phyloP scores from a whole-genome alignment of 2,329 filamentous ascomycete species.

The Teratosphaeria viscida region DNA sequence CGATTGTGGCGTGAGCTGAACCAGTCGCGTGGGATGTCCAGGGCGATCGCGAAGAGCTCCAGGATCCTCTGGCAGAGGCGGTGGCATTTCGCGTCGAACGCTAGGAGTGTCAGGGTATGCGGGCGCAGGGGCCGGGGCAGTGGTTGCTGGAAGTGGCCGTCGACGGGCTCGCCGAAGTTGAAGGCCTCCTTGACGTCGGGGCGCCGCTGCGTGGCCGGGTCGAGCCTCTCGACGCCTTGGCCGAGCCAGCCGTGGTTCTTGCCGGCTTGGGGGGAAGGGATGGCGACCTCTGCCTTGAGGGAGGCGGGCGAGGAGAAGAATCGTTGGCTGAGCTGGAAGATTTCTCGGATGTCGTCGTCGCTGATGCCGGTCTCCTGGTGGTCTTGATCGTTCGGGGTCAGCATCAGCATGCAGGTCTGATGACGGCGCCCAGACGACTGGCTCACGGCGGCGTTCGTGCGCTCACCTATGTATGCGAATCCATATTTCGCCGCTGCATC shows the following conservation, averaged over 20 bases:
- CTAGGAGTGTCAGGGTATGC: slow-evolving; percentile 50
- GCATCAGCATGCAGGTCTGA: neutral
- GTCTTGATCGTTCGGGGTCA: slow-evolving; percentile 28
- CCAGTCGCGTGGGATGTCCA: slow-evolving; percentile 46
- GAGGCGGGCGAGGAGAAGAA: slow-evolving; percentile 62
- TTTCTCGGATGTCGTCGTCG: slow-evolving; percentile 56
- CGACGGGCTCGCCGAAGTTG: slow-evolving; percentile 73
- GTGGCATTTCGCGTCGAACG: slow-evolving; percentile 63
- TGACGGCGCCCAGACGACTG: neutral
- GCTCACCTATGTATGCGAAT: slow-evolving; percentile 64
- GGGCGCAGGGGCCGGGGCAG: slow-evolving; percentile 55
- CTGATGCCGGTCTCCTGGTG: slow-evolving; percentile 50
- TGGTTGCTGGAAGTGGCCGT: slow-evolving; percentile 63
- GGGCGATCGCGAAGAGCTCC: slow-evolving; percentile 64
- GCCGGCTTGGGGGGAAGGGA: slow-evolving; percentile 48
- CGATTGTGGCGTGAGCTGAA: slow-evolving; percentile 53
- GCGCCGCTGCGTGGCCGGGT: slow-evolving; percentile 64
- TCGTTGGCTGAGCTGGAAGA: slow-evolving; percentile 61
- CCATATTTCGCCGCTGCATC: slow-evolving; percentile 73
- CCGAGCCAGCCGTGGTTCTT: slow-evolving; percentile 82
- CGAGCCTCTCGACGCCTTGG: slow-evolving; percentile 80
- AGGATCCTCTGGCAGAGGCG: slow-evolving; percentile 63
- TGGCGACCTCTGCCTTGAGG: slow-evolving; percentile 65
- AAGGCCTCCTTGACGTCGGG: slow-evolving; percentile 83
- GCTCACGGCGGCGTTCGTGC: no score